These are phyloP conservation scores for Picea abies DNA, from an alignment of 83 land plant species.

Conservation along the genomic window DNA sequence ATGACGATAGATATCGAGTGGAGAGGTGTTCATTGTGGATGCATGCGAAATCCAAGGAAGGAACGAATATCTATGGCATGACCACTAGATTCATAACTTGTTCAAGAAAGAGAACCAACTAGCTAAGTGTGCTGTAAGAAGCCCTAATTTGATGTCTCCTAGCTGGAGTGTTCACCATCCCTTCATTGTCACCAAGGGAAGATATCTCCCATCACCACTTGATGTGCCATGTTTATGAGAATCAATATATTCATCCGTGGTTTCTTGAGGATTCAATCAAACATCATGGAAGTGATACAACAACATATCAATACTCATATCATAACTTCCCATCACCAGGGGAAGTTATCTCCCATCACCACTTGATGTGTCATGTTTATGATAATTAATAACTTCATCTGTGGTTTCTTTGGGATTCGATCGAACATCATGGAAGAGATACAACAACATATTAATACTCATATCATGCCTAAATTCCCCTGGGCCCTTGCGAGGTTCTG, in stretches of 20 bases:
- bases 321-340: slow-evolving; percentile 4
- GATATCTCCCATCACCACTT: slow-evolving; percentile 12
- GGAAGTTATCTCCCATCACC: too few relatives aligned
- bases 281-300: slow-evolving; percentile 18
- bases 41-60: background rate
- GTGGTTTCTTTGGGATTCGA: slow-evolving; percentile 67
- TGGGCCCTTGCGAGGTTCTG: slow-evolving; percentile 62
- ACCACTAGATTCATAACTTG: background rate
- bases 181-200: slow-evolving; percentile 13
- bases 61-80: background rate
- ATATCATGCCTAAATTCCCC: slow-evolving; percentile 36
- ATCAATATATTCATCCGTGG: slow-evolving; percentile 61
- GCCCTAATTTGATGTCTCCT: background rate
- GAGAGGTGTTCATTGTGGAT: background rate
- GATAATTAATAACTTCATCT: slow-evolving; percentile 54
- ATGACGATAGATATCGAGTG: background rate
- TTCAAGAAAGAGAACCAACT: background rate
- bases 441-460: slow-evolving; percentile 34
- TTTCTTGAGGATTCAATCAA: slow-evolving; percentile 45
- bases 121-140: background rate
- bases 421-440: slow-evolving; percentile 17
- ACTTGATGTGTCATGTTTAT: slow-evolving; percentile 64
- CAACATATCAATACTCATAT: slow-evolving; percentile 41
- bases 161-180: background rate
- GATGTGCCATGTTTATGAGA: slow-evolving; percentile 65